Conservation (phyloP, 78 protist species). For the Protostelium mycophagum region DNA sequence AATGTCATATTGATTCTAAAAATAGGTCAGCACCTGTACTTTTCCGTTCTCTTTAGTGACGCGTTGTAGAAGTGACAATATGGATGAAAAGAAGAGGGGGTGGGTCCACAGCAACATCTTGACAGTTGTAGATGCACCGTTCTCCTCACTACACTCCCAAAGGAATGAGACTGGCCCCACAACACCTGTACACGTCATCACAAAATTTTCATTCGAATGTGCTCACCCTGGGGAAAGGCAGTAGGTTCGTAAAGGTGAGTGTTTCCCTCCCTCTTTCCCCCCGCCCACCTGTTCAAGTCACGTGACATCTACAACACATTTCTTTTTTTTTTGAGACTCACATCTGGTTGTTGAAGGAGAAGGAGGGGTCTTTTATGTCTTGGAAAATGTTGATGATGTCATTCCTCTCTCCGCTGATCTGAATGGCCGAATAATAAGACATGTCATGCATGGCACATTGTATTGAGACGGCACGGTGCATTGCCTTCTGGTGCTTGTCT, state of each 20-base stretch:
- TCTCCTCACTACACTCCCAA: background rate
- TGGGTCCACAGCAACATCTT: slow-evolving; percentile 47
- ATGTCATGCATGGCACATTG: slow-evolving; percentile 23
- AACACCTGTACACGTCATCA: too few relatives aligned
- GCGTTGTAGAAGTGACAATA: background rate
- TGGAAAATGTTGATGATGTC: slow-evolving; percentile 7
- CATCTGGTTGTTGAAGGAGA: slow-evolving; percentile 8
- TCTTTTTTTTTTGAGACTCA: background rate
- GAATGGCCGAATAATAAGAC: slow-evolving; percentile 28
- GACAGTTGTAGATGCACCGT: too few relatives aligned
- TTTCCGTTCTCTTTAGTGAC: background rate
- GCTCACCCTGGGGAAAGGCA: slow-evolving; percentile 35
- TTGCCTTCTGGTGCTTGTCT: slow-evolving; percentile 37
- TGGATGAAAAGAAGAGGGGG: slow-evolving; percentile 20
- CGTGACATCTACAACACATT: too few relatives aligned
- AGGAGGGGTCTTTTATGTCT: slow-evolving; percentile 17
- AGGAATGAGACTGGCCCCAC: background rate
- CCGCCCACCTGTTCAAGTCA: background rate
- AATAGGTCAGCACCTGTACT: background rate
- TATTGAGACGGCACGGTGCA: slow-evolving; percentile 35
- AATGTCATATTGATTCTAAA: background rate
- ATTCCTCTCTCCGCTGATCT: slow-evolving; percentile 2
- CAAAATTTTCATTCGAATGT: slow-evolving; percentile 22
- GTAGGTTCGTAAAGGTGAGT: slow-evolving; percentile 15
- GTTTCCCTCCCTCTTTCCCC: slow-evolving; percentile 34